Base-by-base conservation (phyloP, 2,329 filamentous ascomycete genomes). In the Pyrenochaeta sp. region DNA sequence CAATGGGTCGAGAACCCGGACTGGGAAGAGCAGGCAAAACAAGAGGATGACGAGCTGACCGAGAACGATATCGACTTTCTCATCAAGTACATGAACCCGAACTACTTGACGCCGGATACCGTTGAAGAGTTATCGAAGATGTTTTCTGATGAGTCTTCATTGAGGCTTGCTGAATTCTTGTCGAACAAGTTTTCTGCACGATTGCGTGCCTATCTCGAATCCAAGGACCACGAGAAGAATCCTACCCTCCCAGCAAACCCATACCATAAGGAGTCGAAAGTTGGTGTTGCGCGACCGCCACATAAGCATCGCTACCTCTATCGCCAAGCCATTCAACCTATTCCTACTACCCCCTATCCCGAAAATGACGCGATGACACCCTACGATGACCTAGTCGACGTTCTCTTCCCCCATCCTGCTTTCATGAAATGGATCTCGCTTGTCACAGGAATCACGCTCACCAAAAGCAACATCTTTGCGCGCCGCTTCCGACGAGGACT, bases 261-360 rank as follows among this genome's bases (percentile, higher is more conserved):
- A 1, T 66, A 68, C 49, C 68, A 68, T 54, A 66, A 65, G 42
- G 63, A 67, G 5, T 69, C 70, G 3, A 68, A 80, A 80, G 61
- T 85, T 82, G 42, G 79, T 80, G 90, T 96, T 8, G 91, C 95
- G 6, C 86, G 87, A 32, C 95, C 95, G 39, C 95, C 95, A 0
- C 93, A 99, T 80, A 99, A 99, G 81, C 93, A 97, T 74, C 91
- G 93, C 13, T 99, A 90, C 76, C 83, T 97, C 2, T 99, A 95
- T 78, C 85, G 91, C 58, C 88, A 92, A 66, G 77, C 80, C 79
- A 65, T 83, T 71, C 49, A 78, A 27, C 72, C 68, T 2, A 69
- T 72, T 27, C 70, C 73, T 10, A 79, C 52, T 62, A 77, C 47
- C 61, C 77, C 55, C 42, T 75, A 71, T 58, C 71, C 64, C 50